Evolutionary conservation across 1,139 yeast species (phyloP).

Genomic region (Eremothecium gossypii): DNA sequence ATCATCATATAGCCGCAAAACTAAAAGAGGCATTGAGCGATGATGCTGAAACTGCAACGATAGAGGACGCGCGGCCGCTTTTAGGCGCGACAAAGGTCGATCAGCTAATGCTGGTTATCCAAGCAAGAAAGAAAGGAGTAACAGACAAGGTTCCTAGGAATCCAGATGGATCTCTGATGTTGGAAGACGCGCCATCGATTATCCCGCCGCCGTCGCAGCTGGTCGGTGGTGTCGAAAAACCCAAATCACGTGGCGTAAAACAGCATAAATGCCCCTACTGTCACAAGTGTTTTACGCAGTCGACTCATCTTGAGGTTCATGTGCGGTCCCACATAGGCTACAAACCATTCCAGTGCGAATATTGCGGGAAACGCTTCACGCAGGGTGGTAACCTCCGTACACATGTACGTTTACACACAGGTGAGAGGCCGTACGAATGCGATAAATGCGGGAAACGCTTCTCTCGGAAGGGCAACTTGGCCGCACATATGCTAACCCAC

Average conservation of each 20-base stretch:
- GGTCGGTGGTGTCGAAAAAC: slow-evolving; percentile 79
- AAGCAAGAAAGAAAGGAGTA: slow-evolving; percentile 75
- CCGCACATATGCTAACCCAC: slow-evolving; percentile 79
- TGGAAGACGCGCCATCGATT: slow-evolving; percentile 27
- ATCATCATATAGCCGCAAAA: slow-evolving; percentile 3
- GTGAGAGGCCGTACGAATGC: slow-evolving; percentile 81
- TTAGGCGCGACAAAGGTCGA: slow-evolving; percentile 85
- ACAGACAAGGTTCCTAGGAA: slow-evolving; percentile 52
- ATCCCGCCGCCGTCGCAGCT: slow-evolving; percentile 58
- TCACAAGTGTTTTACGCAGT: slow-evolving; percentile 58
- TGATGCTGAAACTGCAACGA: slow-evolving; percentile 1
- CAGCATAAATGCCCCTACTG: slow-evolving; percentile 68
- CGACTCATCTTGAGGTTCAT: slow-evolving; percentile 73
- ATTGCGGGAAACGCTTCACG: slow-evolving; percentile 73
- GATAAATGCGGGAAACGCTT: slow-evolving; percentile 63
- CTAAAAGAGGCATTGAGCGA: slow-evolving; percentile 3
- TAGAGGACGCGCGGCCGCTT: slow-evolving; percentile 55
- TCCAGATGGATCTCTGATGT: slow-evolving; percentile 41
- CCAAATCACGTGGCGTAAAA: slow-evolving; percentile 41
- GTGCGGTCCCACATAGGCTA: slow-evolving; percentile 69
- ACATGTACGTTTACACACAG: slow-evolving; percentile 81
- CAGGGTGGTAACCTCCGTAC: slow-evolving; percentile 91
- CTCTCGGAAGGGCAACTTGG: slow-evolving; percentile 82
- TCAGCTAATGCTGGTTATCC: slow-evolving; percentile 80
- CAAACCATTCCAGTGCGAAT: slow-evolving; percentile 71